Percentiles rank a stretch among this genome's conserved stretches.
phyloP scores from a whole-genome alignment of 129 eudicot species.

The Flaveria bidentis region DNA sequence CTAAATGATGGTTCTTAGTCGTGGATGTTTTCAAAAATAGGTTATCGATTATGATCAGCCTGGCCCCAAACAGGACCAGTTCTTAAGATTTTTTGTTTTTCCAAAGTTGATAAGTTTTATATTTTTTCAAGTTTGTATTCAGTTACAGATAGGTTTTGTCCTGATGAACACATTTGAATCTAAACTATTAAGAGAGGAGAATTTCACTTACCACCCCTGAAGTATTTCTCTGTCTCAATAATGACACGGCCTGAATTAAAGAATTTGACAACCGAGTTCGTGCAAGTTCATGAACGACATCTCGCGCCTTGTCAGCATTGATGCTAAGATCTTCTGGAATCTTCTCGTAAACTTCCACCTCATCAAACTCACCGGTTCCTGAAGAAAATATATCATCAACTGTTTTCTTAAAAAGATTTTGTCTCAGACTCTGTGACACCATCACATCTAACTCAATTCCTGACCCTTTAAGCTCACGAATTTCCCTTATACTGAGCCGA shows the following conservation, averaged over 20 bases:
- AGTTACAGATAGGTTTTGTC: not conserved
- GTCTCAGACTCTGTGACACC: slow-evolving; percentile 69
- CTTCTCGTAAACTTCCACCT: slow-evolving; percentile 76
- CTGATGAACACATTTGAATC: not conserved
- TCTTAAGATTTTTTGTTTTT: not conserved
- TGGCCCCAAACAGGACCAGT: not conserved
- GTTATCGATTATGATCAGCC: not conserved
- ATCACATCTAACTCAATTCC: slow-evolving; percentile 72
- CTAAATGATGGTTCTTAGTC: not conserved
- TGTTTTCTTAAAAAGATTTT: slow-evolving; percentile 72
- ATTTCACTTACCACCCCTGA: slow-evolving; percentile 71
- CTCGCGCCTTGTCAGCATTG: slow-evolving; percentile 62
- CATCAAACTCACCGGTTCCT: slow-evolving; percentile 96
- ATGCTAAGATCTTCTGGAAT: slow-evolving; percentile 84
- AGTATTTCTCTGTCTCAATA: slow-evolving; percentile 77
- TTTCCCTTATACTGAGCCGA: slow-evolving; percentile 68
- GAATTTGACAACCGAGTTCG: slow-evolving; percentile 63
- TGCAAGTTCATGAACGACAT: slow-evolving; percentile 74
- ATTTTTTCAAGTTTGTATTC: not conserved
- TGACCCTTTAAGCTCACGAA: slow-evolving; percentile 76
- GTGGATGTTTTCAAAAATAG: too few species aligned
- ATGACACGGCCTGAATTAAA: slow-evolving; percentile 74
- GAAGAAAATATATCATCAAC: slow-evolving; percentile 80
- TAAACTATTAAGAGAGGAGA: not conserved
- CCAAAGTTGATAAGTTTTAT: too few species aligned